Base-by-base conservation (phyloP, 805 yeast genomes). In the Kazachstania africana region DNA sequence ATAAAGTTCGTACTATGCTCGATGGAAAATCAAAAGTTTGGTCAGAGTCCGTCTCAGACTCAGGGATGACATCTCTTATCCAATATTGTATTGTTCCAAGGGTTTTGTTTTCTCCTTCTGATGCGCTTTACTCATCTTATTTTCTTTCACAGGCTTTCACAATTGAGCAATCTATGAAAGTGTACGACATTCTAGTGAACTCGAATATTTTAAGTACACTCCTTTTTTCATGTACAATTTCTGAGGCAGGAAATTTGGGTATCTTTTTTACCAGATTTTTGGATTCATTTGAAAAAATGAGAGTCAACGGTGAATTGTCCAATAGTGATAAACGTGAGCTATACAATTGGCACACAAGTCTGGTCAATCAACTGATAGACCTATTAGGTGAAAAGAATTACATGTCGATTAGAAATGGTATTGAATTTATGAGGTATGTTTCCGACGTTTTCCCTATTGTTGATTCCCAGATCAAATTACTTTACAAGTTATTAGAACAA, bases 181-280 rank as follows among this genome's bases (percentile, higher is more conserved):
- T 70, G 2, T 47, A 71, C 18, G 63, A 71, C 23, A 51, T 50
- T 13, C 55, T 84, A 16, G 66, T 83, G 35, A 48, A 57, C 1
- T 58, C 60, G 3, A 60, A 62, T 8, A 52, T 74, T 10, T 49
- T 82, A 29, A 65, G 65, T 29, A 68, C 78, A 3, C 66, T 82
- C 2, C 47, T 85, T 9, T 77, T 70, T 43, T 72, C 88, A 2
- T 69, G 75, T 33, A 80, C 95, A 0, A 67, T 82, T 0, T 55
- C 65, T 4, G 95, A 87, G 47, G 75, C 94, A 2, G 94, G 85
- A 43, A 80, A 81, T 47, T 52, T 85, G 24, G 94, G 94, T 3
- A 53, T 82, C 9, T 85, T 87, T 42, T 70, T 72, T 42, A 62
- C 71, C 16, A 75, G 71, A 16, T 38, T 79, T 1, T 56, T 83